A percentile compares a stretch with the other conserved stretches of the same genome.
phyloP scores from a whole-genome alignment of 1,284 basidiomycete genomes.

The Phlebopus sp. region DNA sequence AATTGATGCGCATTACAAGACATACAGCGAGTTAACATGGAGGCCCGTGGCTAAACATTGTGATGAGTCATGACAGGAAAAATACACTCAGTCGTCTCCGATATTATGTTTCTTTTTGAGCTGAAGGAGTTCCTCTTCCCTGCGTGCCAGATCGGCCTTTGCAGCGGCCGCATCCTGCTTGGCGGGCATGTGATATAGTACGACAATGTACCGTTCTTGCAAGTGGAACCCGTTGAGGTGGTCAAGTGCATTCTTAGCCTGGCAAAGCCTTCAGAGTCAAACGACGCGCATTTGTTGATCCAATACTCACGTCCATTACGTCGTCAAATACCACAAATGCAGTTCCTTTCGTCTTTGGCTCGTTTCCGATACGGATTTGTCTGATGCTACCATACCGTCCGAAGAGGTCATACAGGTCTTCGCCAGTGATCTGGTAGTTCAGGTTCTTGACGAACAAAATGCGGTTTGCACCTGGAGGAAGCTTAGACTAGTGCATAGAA shows the following conservation, averaged over 20 bases:
- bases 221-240: conserved; percentile 98
- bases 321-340: conserved; percentile 93
- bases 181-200: conserved; percentile 96
- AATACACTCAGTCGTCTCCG: conserved; percentile 56
- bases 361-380: conserved; percentile 91
- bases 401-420: conserved; percentile 96
- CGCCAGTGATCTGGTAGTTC: conserved; percentile 92
- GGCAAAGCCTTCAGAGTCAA: conserved; percentile 18
- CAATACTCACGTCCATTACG: conserved; percentile 78
- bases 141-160: conserved; percentile 87
- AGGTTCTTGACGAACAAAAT: conserved; percentile 88
- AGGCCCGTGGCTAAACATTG: conserved; percentile 5
- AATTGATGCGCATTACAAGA: conserved; percentile 10
- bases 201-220: conserved; percentile 97
- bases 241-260: conserved; percentile 95
- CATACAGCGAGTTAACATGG: conserved; percentile 7
- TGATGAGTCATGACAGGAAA: background rate
- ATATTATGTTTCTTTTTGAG: conserved; percentile 87
- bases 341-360: conserved; percentile 91
- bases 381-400: conserved; percentile 97
- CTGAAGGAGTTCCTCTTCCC: conserved; percentile 88
- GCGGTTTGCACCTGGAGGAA: conserved; percentile 81
- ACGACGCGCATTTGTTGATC: conserved; percentile 1
- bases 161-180: conserved; percentile 90
- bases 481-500: conserved; percentile 54